These are phyloP conservation scores for Sicyos baderoa DNA, from an alignment of 306 rosid genomes.

Conservation along the genomic window DNA sequence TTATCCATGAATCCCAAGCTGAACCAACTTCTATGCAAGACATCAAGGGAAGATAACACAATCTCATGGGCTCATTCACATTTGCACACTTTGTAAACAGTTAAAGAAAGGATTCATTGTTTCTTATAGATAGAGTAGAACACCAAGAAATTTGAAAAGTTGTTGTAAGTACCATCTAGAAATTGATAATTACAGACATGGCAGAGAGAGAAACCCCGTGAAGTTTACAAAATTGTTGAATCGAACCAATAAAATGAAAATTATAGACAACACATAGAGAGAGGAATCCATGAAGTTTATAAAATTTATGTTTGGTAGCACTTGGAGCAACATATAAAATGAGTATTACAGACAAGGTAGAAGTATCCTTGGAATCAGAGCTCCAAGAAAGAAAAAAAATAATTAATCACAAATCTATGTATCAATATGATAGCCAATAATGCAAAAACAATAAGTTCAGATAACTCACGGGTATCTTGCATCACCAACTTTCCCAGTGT, in stretches of 20 bases:
- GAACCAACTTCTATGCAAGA: not conserved
- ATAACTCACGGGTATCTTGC: conserved; percentile 94
- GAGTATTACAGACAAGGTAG: conserved; percentile 8
- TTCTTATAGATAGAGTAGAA: not conserved
- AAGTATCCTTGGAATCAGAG: not conserved
- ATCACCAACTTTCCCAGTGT: conserved; percentile 94
- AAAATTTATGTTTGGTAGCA: not conserved
- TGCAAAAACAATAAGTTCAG: conserved; percentile 12
- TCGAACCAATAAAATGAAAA: not conserved
- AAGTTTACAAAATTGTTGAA: not conserved
- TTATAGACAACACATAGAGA: not conserved
- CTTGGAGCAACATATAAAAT: not conserved
- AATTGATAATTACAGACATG: not conserved
- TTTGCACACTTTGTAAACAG: conserved; percentile 1
- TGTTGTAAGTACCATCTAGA: not conserved
- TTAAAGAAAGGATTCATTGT: not conserved
- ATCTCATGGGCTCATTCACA: not conserved
- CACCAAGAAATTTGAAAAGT: not conserved
- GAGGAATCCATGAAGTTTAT: not conserved
- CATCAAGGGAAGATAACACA: not conserved
- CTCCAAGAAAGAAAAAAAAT: not conserved
- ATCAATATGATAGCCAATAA: conserved; percentile 10
- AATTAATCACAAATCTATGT: not conserved
- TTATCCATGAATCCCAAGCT: not conserved
- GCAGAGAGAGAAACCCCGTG: not conserved